phyloP scores from a whole-genome alignment of 495 filamentous ascomycete genomes.

The Podospora pseudoanserina region DNA sequence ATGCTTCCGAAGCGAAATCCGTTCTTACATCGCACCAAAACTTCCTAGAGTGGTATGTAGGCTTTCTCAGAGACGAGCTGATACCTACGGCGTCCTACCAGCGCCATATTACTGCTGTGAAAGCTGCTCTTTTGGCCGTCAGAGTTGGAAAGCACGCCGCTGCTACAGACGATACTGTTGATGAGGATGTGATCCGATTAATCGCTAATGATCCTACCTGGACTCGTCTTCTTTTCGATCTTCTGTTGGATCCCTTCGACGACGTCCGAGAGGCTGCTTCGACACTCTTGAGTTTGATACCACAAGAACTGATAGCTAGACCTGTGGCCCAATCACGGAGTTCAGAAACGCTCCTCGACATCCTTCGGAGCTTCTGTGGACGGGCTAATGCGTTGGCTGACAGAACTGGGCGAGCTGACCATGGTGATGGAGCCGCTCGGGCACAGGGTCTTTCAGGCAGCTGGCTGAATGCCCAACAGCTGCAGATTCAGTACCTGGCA shows the following conservation, averaged over 20 bases:
- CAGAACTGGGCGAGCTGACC: conserved; percentile 73
- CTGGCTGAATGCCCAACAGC: conserved; percentile 38
- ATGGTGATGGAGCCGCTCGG: conserved; percentile 79
- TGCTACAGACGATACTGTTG: conserved; percentile 26
- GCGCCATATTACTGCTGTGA: conserved; percentile 76
- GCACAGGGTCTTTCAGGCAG: conserved; percentile 50
- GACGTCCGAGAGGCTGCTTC: conserved; percentile 73
- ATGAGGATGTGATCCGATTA: conserved; percentile 21
- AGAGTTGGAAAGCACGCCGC: conserved; percentile 44
- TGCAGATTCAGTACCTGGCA: conserved; percentile 43
- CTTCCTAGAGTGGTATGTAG: conserved; percentile 67
- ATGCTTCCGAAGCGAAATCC: conserved; percentile 22
- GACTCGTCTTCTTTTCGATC: conserved; percentile 66
- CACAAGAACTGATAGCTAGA: conserved; percentile 25
- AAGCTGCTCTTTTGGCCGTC: conserved; percentile 58
- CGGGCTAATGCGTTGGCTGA: conserved; percentile 57
- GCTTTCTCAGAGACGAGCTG: conserved; percentile 69
- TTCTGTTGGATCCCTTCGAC: conserved; percentile 84
- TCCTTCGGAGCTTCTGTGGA: conserved; percentile 36
- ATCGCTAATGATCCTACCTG: conserved; percentile 42
- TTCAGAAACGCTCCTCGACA: conserved; percentile 22
- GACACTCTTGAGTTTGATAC: conserved; percentile 49
- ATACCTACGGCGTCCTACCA: conserved; percentile 77
- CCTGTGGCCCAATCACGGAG: background rate
- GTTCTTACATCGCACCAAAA: conserved; percentile 44